phyloP scores from a whole-genome alignment of 176 grass and related monocot genomes.

The Cenchrus purpureus region DNA sequence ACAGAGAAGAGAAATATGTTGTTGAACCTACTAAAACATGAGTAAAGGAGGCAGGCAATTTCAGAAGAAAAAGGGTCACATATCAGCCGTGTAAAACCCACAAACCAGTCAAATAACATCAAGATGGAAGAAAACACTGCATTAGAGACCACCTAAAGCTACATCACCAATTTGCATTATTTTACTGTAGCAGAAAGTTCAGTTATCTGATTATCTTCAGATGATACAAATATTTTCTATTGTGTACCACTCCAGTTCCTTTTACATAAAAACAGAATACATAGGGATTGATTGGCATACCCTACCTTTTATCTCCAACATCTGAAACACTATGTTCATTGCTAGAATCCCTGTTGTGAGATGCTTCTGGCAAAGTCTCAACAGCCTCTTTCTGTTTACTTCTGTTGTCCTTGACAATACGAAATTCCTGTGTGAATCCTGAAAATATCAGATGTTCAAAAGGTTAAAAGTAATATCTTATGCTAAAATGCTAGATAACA shows the following conservation, averaged over 20 bases:
- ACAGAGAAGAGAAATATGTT: not conserved
- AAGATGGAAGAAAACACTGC: not conserved
- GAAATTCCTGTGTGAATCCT: slow-evolving; percentile 65
- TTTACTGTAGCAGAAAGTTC: not conserved
- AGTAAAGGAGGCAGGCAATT: not conserved
- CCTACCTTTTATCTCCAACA: slow-evolving; percentile 59
- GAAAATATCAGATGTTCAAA: slow-evolving; percentile 37
- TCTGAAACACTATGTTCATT: slow-evolving; percentile 27
- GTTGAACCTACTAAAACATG: not conserved
- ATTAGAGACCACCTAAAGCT: not conserved
- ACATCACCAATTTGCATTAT: not conserved
- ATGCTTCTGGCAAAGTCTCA: slow-evolving; percentile 38
- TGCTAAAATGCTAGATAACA: slow-evolving; percentile 6
- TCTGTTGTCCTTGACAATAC: slow-evolving; percentile 83
- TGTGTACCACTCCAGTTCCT: not conserved
- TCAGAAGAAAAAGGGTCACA: not conserved
- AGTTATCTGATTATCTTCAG: slow-evolving; percentile 2
- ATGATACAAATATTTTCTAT: not conserved
- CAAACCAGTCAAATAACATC: not conserved
- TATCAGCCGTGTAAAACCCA: not conserved
- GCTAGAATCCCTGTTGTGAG: slow-evolving; percentile 29
- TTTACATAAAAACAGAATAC: slow-evolving; percentile 23
- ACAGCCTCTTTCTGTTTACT: slow-evolving; percentile 46
- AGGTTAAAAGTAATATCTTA: not conserved
- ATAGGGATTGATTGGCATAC: not conserved